phyloP scores from a whole-genome alignment of 768 basidiomycete species.

The Pholiota microspora region DNA sequence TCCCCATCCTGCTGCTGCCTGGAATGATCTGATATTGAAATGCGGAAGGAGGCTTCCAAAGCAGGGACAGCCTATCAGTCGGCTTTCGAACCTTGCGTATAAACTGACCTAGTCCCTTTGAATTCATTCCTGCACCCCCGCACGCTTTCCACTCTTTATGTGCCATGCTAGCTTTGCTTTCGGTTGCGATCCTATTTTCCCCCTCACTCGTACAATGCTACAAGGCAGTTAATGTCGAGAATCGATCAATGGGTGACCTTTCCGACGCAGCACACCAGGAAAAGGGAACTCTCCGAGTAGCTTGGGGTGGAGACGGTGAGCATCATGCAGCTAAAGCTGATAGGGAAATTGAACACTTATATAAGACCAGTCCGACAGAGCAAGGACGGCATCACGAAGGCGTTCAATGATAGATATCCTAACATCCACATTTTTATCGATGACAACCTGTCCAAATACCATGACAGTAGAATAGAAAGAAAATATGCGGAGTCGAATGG shows the following conservation, averaged over 20 bases:
- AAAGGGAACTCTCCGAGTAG: slow-evolving; percentile 15
- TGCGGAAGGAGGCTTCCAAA: too few relatives aligned
- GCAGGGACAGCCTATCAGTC: background rate
- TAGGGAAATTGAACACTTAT: too few relatives aligned
- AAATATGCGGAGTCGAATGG: slow-evolving; percentile 13
- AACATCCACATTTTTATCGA: slow-evolving; percentile 16
- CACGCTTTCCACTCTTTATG: background rate
- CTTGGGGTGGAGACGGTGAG: slow-evolving; percentile 26
- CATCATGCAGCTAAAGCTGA: background rate
- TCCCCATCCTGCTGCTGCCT: too few relatives aligned
- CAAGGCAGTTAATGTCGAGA: slow-evolving; percentile 16
- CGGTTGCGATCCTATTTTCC: background rate
- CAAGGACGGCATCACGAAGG: slow-evolving; percentile 10
- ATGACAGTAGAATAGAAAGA: slow-evolving; percentile 17
- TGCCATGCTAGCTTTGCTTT: background rate
- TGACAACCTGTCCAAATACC: slow-evolving; percentile 22
- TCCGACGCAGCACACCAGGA: slow-evolving; percentile 21
- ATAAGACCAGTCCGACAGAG: slow-evolving; percentile 10
- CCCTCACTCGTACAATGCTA: background rate
- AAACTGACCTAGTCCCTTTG: too few relatives aligned
- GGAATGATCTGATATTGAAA: too few relatives aligned
- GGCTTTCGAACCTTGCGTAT: background rate
- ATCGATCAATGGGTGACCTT: slow-evolving; percentile 20
- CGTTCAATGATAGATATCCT: slow-evolving; percentile 20
- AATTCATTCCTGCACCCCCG: background rate